Base-by-base conservation (phyloP, 2,329 filamentous ascomycete species). In the Fusarium praegraminearum region DNA sequence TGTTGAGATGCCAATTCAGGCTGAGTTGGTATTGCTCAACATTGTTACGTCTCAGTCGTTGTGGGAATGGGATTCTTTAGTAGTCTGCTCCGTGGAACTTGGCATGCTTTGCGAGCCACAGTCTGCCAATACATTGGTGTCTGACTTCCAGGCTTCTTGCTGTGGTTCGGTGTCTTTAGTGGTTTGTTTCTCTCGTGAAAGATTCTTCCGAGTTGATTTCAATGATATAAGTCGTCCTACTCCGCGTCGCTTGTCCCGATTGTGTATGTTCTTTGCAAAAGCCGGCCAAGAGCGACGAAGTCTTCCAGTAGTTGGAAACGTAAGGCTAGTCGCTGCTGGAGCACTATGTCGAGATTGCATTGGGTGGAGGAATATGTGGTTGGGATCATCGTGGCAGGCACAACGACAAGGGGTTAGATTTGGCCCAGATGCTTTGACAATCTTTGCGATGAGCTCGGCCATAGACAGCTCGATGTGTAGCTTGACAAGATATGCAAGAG, bases 401-500 rank as follows among this genome's bases (percentile, higher is more conserved):
- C 73, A 75, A 22, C 63, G 64, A 47, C 71, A 75, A 22, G 35
- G 36, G 16, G 60, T 47, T 11, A 63, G 63, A 22, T 70, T 62
- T 8, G 58, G 63, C 1, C 73, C 66, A 1, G 71, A 60, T 3
- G 68, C 61, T n/a, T 71, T 75, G 35, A 75, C 73, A 10, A 75
- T 74, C 30, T 73, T 74, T 18, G 73, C 73, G 20, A 75, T 75
- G 11, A 75, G 72, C 22, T 75, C 65, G 28, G 73, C 72, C 73
- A 75, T 75, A 28, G 62, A 73, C 22, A 75, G 49, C 33, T 75
- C 73, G 26, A 75, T 75, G 15, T 75, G 73, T 30, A 75, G 69
- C 54, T 75, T 75, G 46, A 75, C 73, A 16, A 75, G 69, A 49
- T 75, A 75, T 56, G 73, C 73, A 35, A 75, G 66, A 2, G 73